Evolutionary conservation across 495 filamentous ascomycete species (phyloP).

Genomic region (Penicillium subrubescens): DNA sequence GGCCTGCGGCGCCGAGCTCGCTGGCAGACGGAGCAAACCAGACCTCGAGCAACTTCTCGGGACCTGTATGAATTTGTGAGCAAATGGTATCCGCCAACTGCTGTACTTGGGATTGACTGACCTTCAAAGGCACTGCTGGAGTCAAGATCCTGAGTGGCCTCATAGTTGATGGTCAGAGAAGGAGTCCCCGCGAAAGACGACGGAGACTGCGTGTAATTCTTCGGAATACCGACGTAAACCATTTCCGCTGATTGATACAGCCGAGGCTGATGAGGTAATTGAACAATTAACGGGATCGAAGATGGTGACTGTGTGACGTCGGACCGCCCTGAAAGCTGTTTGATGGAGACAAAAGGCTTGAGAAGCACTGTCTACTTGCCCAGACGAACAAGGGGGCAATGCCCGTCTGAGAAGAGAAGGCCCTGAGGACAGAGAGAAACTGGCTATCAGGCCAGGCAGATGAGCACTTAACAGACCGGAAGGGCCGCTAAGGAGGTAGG

Average conservation of each 20-base stretch:
- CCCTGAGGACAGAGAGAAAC: conserved; percentile 66
- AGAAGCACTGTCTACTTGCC: conserved; percentile 69
- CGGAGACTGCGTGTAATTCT: conserved; percentile 77
- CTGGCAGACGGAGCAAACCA: conserved; percentile 90
- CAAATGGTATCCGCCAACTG: background rate
- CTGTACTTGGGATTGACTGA: conserved; percentile 31
- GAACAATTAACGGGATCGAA: conserved; percentile 16
- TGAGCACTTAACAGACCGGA: conserved; percentile 41
- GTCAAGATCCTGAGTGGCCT: conserved; percentile 91
- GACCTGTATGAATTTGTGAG: conserved; percentile 56
- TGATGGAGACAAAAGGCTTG: conserved; percentile 42
- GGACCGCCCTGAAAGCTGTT: conserved; percentile 27
- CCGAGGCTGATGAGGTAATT: conserved; percentile 24
- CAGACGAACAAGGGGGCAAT: conserved; percentile 85
- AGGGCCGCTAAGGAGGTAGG: conserved; percentile 82
- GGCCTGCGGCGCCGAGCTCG: conserved; percentile 68
- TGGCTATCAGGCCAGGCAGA: conserved; percentile 63
- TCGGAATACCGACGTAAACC: conserved; percentile 79
- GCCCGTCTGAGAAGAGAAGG: conserved; percentile 93
- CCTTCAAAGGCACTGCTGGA: conserved; percentile 97
- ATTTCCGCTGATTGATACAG: conserved; percentile 59
- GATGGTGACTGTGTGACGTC: conserved; percentile 30
- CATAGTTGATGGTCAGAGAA: conserved; percentile 93
- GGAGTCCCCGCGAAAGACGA: conserved; percentile 76
- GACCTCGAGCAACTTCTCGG: conserved; percentile 97